A percentile compares a stretch with the other conserved stretches of the same genome.
Evolutionary conservation across 164 flowering plant genomes (phyloP).

Genomic region (Dillenia suffruticosa): DNA sequence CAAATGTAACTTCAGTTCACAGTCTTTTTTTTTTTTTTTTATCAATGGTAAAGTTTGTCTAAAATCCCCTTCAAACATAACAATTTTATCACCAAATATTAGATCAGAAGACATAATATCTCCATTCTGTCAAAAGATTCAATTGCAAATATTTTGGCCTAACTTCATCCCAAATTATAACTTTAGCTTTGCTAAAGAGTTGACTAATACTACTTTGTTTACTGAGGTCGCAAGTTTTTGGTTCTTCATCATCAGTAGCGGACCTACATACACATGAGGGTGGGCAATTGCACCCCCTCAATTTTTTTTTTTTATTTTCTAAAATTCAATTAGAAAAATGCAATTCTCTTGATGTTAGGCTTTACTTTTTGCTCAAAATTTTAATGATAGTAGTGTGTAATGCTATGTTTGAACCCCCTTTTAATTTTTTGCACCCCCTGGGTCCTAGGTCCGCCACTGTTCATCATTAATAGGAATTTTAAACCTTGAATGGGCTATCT

Average conservation of each 20-base stretch:
- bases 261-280: constrained; percentile 12
- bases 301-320: no score
- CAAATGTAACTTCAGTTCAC: no score
- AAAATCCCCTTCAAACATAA: constrained; percentile 16
- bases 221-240: not conserved
- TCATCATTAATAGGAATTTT: no score
- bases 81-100: constrained; percentile 11
- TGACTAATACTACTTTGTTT: not conserved
- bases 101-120: not conserved
- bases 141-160: not conserved
- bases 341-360: no score
- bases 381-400: not conserved
- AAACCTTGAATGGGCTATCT: no score
- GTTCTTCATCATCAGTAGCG: not conserved
- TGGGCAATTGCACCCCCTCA: no score
- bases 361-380: no score
- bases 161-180: constrained; percentile 16
- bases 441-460: no score
- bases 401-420: no score
- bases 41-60: constrained; percentile 3
- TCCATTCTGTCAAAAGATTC: constrained; percentile 10
- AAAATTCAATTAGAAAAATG: no score
- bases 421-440: no score
- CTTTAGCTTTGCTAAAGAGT: not conserved
- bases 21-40: not conserved